Conservation (phyloP, 2,329 filamentous ascomycete genomes). For the Colletotrichum sp. region DNA sequence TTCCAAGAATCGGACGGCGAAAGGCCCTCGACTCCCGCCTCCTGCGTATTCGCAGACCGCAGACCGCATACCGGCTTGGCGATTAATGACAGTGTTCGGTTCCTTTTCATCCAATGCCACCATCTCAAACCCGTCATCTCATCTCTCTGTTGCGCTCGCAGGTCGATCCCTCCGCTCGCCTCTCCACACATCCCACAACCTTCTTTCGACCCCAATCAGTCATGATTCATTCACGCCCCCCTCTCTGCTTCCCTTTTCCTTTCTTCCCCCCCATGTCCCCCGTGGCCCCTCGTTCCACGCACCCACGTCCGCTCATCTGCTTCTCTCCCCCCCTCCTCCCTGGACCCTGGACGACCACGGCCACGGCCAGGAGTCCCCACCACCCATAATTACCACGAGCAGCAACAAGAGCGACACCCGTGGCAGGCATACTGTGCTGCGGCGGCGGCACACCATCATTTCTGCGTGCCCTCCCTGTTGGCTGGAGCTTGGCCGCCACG, state of each 20-base stretch:
- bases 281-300: neutral
- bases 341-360: slow-evolving; percentile 3
- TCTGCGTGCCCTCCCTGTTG: neutral
- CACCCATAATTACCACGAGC: neutral
- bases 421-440: neutral
- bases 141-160: slow-evolving; percentile 18
- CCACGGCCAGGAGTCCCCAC: neutral
- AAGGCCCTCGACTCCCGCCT: neutral
- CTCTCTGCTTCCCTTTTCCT: neutral
- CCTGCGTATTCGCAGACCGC: neutral
- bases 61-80: neutral
- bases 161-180: slow-evolving; percentile 21
- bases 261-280: neutral
- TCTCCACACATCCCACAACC: slow-evolving; percentile 23
- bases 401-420: neutral
- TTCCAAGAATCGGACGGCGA: neutral
- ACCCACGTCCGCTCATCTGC: slow-evolving; percentile 13
- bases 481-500: slow-evolving; percentile 5
- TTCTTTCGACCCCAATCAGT: slow-evolving; percentile 20
- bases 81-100: neutral
- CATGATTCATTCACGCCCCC: slow-evolving; percentile 7
- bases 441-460: neutral
- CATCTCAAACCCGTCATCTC: slow-evolving; percentile 14
- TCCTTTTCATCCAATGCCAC: slow-evolving; percentile 8
- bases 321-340: neutral